Evolutionary conservation across 345 rosid species (phyloP), one percentile per base, ranked within the genome.

Genomic region (Populus alba): DNA sequence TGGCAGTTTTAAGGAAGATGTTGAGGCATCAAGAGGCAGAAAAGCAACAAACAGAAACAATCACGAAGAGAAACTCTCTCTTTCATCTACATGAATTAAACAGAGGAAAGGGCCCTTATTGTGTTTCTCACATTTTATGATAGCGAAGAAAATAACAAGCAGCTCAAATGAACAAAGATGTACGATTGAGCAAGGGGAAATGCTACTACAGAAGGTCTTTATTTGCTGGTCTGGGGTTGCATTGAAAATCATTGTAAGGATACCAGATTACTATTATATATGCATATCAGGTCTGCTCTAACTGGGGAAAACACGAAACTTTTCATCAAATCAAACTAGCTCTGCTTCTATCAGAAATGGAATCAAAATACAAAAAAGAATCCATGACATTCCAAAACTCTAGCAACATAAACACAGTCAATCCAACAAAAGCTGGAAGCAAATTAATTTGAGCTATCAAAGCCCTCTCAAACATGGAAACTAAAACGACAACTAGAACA

Each of bases 1-100:
- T 86, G 81, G 87, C 86, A 86, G 82, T 78, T 78, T 81, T 80
- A 83, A 85, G 86, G 70, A 85, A 80, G 86, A 70, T 75, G 78
- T 74, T 41, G 73, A 73, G 68, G 66, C 83, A 79, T 51, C 69
- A n/a, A 78, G 69, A 82, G 71, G 77, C 69, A 71, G 77, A 59
- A 75, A 76, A 80, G 79, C 77, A 83, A 78, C 76, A 66, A 66
- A 75, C 68, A 76, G 63, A 73, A 77, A 69, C 70, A 77, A 29
- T 66, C 78, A 66, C 66, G 61, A 5, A 70, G 61, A 67, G 71
- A 15, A 84, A 66, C 22, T 53, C 81, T 74, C 53, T 59, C 47
- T 79, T 80, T 70, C 82, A 76, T 72, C 83, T 73, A 78, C 75
- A 73, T 51, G 70, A 82, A 76, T 75, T n/a, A 7, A 67, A 76